Evolutionary conservation across 177 flowering plant species (phyloP), one percentile per base, ranked within the genome.

Genomic region (Telopea speciosissima): DNA sequence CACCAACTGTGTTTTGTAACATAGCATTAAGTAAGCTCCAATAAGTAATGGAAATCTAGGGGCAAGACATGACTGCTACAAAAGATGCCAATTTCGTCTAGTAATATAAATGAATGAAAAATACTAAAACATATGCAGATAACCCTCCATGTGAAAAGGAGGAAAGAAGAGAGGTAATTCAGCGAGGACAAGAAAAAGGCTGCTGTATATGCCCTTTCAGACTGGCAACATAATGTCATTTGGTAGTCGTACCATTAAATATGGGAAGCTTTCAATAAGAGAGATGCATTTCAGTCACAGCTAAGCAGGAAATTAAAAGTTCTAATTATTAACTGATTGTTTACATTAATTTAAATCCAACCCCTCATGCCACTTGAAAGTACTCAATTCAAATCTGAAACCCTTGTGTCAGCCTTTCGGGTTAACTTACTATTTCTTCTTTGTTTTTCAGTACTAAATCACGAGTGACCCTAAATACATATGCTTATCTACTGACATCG

Each of bases 1-100:
- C 60, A 90, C 92, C 77, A 95, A 77, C 99, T 95, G 90, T 73
- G 76, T 61, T 40, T 68, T 21, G 68, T 9, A 62, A 56, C 1
- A 24, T 22, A 23, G 62, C 24, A 24, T 4, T 3, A 33, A 26
- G 8, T 28, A 22, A 21, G n/a, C 10, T 59, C 23, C 42, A 28
- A 58, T n/a, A 28, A 26, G 33, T 58, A 11, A 16, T 62, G 24
- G 36, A 13, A 25, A 62, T 62, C 14, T 19, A 63, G 8, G 40
- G 10, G n/a, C 11, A 26, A 8, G 5, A 0, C n/a, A 28, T 14
- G 12, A 63, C 31, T 6, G 7, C 16, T 17, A 63, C n/a, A 28
- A 63, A 49, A 49, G 54, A 49, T 16, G 5, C 14, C 54, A 49
- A 16, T 0, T 49, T 49, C 19, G 17, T 13, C 54, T 1, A 12